These are phyloP conservation scores for Populus pruinosa DNA, from an alignment of 345 rosid genomes.

Conservation along the genomic window DNA sequence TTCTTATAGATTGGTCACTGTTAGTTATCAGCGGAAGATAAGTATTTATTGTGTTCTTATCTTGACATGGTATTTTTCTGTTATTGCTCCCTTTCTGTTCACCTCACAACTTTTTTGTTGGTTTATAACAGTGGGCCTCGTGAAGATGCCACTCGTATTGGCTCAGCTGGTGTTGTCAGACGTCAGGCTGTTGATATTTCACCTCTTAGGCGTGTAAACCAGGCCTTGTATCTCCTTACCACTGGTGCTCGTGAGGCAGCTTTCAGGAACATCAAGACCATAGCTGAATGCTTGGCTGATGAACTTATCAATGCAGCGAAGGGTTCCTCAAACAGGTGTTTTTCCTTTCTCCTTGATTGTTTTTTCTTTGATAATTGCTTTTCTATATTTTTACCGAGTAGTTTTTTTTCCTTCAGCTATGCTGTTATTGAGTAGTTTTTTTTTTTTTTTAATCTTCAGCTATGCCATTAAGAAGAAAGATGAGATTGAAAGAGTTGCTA, in stretches of 20 bases:
- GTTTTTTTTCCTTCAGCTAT: conserved; percentile 31
- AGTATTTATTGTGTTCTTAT: neutral
- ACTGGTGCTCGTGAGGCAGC: conserved; percentile 98
- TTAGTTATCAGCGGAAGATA: neutral
- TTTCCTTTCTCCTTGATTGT: neutral
- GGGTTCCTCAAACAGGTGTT: conserved; percentile 93
- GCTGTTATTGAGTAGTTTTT: conserved; percentile 44
- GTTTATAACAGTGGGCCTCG: conserved; percentile 68
- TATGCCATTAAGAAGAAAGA: conserved; percentile 98
- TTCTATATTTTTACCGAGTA: neutral
- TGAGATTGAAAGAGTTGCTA: conserved; percentile 96
- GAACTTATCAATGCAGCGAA: conserved; percentile 97
- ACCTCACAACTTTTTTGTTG: neutral
- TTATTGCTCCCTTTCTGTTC: neutral
- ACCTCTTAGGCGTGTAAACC: conserved; percentile 87
- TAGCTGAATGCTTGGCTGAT: conserved; percentile 95
- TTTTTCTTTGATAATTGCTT: neutral
- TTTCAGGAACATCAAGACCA: conserved; percentile 83
- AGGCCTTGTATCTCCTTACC: conserved; percentile 75
- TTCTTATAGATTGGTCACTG: neutral
- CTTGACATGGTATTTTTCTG: too few species aligned
- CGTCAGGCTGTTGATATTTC: conserved; percentile 98
- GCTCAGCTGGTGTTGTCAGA: conserved; percentile 98
- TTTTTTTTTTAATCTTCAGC: conserved; percentile 12
- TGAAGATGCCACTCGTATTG: conserved; percentile 95